phyloP scores from a whole-genome alignment of 1,139 yeast species.

The Geotrichum europaeum region DNA sequence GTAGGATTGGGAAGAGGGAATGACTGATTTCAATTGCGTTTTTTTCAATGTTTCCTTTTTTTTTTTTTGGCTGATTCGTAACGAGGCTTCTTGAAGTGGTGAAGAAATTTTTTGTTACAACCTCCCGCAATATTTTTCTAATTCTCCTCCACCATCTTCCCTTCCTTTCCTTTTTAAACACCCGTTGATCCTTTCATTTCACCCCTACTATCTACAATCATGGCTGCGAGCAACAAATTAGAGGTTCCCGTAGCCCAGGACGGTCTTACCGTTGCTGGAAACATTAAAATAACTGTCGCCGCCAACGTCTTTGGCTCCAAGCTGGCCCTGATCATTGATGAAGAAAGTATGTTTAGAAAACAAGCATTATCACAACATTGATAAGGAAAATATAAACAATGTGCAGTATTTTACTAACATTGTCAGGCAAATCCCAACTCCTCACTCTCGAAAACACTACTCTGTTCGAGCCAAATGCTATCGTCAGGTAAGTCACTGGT shows the following conservation, averaged over 20 bases:
- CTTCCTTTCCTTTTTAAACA: neutral
- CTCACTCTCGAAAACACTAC: slow-evolving; percentile 1
- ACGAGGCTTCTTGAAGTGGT: too few relatives aligned
- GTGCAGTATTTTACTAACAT: neutral
- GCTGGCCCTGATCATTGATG: slow-evolving; percentile 7
- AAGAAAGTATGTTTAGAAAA: slow-evolving; percentile 8
- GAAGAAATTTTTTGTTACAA: too few relatives aligned
- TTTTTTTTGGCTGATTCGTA: too few relatives aligned
- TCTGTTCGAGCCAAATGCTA: slow-evolving; percentile 72
- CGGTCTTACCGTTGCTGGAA: slow-evolving; percentile 12
- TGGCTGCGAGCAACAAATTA: slow-evolving; percentile 9
- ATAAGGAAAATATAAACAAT: neutral
- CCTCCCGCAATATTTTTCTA: neutral
- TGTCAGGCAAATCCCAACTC: slow-evolving; percentile 6
- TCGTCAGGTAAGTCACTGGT: slow-evolving; percentile 55
- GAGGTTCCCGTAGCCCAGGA: slow-evolving; percentile 15
- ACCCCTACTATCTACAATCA: neutral
- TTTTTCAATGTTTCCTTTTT: too few relatives aligned
- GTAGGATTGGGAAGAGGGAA: too few relatives aligned
- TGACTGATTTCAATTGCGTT: too few relatives aligned
- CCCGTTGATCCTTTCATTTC: neutral
- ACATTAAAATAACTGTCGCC: slow-evolving; percentile 14
- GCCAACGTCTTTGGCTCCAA: slow-evolving; percentile 5
- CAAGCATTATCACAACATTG: neutral
- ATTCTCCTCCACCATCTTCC: neutral